Evolutionary conservation across 163 green algal genomes (phyloP).

Genomic region (Chlamydomonas reinhardtii): DNA sequence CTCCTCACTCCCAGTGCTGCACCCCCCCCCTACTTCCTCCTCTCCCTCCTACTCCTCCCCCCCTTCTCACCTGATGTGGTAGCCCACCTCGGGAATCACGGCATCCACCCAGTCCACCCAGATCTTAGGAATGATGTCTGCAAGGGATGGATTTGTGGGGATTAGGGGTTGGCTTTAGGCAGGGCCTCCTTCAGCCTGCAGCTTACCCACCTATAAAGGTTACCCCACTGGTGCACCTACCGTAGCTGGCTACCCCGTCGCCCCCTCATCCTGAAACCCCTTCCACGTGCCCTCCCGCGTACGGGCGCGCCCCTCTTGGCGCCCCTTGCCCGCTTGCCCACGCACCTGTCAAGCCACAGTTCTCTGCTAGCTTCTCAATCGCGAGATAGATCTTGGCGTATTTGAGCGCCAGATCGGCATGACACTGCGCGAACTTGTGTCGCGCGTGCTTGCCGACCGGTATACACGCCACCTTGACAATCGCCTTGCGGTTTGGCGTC

Average conservation of each 20-base stretch:
- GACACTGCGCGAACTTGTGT: conserved; percentile 24
- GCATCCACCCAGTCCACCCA: conserved; percentile 61
- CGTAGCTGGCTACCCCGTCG: too few species aligned
- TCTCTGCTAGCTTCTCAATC: conserved; percentile 61
- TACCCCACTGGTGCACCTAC: too few species aligned
- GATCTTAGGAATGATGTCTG: conserved; percentile 62
- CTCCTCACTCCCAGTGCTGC: too few species aligned
- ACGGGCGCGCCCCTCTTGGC: too few species aligned
- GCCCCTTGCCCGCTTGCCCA: too few species aligned
- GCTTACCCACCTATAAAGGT: too few species aligned
- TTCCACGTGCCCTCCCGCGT: too few species aligned
- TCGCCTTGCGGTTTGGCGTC: conserved; percentile 36
- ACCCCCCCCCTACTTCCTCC: not conserved
- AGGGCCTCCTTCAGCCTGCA: too few species aligned
- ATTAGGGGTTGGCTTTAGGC: too few species aligned
- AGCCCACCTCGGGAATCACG: conserved; percentile 58
- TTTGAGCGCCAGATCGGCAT: conserved; percentile 31
- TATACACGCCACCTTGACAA: conserved; percentile 65
- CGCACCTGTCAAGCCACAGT: conserved; percentile 58
- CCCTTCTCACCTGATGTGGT: conserved; percentile 55
- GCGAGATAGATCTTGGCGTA: conserved; percentile 59
- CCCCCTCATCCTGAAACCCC: too few species aligned
- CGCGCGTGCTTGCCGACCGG: conserved; percentile 52
- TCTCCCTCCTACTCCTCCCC: not conserved
- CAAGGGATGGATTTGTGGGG: too few species aligned